Percentiles rank a stretch among this genome's conserved stretches.
These are phyloP conservation scores for Rhizopus delemar DNA, from an alignment of 371 early-diverging fungal species.

Conservation along the genomic window DNA sequence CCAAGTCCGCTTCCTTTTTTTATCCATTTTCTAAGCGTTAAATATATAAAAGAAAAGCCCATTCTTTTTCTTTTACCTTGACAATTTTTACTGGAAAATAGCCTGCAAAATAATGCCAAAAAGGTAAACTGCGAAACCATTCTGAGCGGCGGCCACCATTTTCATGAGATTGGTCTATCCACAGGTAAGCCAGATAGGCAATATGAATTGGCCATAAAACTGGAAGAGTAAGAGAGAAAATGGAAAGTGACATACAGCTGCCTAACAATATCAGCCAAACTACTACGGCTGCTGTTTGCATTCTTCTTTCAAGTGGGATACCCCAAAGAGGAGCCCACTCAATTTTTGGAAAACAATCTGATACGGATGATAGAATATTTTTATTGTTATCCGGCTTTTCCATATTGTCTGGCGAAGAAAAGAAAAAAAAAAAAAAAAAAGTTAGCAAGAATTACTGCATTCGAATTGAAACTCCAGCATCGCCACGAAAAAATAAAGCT, in stretches of 20 bases:
- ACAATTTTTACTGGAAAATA: constrained; percentile 78
- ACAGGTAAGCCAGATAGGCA: constrained; percentile 61
- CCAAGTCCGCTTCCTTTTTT: constrained; percentile 66
- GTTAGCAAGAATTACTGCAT: too few relatives aligned
- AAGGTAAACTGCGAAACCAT: constrained; percentile 47
- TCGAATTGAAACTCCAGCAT: too few relatives aligned
- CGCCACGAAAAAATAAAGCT: too few relatives aligned
- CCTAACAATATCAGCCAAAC: constrained; percentile 64
- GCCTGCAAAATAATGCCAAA: constrained; percentile 72
- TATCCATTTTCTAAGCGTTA: background rate
- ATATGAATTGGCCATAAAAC: constrained; percentile 61
- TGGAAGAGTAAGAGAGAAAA: constrained; percentile 37
- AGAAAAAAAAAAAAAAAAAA: too few relatives aligned
- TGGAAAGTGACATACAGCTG: constrained; percentile 53
- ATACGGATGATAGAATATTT: too few relatives aligned
- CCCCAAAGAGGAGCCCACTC: constrained; percentile 65
- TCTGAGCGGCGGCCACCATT: constrained; percentile 63
- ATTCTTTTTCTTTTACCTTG: constrained; percentile 45
- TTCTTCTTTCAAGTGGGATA: constrained; percentile 71
- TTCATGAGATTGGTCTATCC: constrained; percentile 55
- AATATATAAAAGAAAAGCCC: background rate
- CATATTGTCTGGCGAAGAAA: too few relatives aligned
- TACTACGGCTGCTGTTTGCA: constrained; percentile 69
- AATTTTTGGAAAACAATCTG: background rate
- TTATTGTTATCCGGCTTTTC: too few relatives aligned